Conservation (phyloP, 306 rosid species). For the Urtica urens region DNA sequence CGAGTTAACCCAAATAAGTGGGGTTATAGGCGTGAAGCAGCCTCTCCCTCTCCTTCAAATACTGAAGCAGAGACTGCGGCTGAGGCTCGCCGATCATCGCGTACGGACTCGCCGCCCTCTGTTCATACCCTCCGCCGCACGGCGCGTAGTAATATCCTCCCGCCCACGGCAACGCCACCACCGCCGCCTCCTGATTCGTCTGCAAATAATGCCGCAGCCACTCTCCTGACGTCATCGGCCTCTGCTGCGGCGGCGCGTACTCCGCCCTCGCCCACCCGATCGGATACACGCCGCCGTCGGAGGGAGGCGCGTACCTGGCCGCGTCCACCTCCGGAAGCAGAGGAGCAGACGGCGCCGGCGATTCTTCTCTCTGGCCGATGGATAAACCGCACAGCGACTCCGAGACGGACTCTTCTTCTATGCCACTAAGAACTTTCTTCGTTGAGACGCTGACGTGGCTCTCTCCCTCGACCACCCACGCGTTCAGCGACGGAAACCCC, state of each 20-base stretch:
- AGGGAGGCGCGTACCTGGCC: constrained; percentile 37
- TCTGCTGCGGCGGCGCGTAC: constrained; percentile 33
- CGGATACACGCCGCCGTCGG: too few relatives aligned
- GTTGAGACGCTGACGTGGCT: constrained; percentile 28
- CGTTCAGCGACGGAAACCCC: constrained; percentile 90
- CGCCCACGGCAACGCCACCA: constrained; percentile 33
- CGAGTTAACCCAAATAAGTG: constrained; percentile 5
- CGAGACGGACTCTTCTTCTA: constrained; percentile 50
- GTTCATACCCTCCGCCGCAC: too few relatives aligned
- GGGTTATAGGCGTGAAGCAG: constrained; percentile 52
- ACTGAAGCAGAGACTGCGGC: constrained; percentile 56
- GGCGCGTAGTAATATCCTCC: too few relatives aligned
- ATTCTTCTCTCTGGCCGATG: constrained; percentile 25
- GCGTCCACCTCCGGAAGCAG: constrained; percentile 66
- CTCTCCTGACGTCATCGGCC: constrained; percentile 81
- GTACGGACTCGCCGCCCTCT: constrained; percentile 50
- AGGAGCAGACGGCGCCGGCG: constrained; percentile 91
- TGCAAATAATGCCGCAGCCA: constrained; percentile 91
- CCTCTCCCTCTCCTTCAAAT: constrained; percentile 69
- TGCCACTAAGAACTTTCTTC: constrained; percentile 35
- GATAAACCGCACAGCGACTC: constrained; percentile 34
- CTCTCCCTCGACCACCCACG: constrained; percentile 68
- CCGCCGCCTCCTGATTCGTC: constrained; percentile 34
- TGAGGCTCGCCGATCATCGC: constrained; percentile 44
- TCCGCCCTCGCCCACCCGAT: too few relatives aligned